Evolutionary conservation across 805 yeast genomes (phyloP).

Genomic region (Maudiozyma saulgeensis): DNA sequence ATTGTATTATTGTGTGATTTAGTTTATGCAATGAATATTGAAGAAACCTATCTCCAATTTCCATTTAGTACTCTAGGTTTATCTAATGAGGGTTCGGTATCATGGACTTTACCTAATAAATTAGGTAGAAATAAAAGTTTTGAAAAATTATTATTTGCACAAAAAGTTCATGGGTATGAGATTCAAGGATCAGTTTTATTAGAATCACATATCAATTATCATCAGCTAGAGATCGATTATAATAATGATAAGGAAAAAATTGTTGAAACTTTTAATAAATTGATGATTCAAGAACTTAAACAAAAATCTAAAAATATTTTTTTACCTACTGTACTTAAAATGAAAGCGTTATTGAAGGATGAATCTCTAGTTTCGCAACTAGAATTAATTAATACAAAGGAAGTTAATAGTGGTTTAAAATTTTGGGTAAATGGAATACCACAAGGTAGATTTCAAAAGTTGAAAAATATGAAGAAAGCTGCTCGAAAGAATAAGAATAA

Average conservation of each 20-base stretch:
- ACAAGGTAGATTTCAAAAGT: constrained; percentile 50
- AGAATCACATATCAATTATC: neutral
- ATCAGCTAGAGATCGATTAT: constrained; percentile 32
- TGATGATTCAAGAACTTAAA: constrained; percentile 34
- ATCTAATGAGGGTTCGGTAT: constrained; percentile 73
- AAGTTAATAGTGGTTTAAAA: constrained; percentile 57
- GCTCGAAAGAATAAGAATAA: neutral
- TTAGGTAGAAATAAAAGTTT: constrained; percentile 65
- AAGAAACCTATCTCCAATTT: constrained; percentile 49
- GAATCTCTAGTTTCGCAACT: constrained; percentile 25
- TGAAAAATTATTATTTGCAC: constrained; percentile 63
- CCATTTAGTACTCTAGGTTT: constrained; percentile 81
- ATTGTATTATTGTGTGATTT: constrained; percentile 69
- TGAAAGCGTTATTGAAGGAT: constrained; percentile 32
- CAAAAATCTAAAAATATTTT: constrained; percentile 30
- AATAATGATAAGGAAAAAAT: constrained; percentile 23
- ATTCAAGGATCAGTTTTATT: constrained; percentile 33
- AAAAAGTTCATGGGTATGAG: constrained; percentile 54
- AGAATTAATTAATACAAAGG: constrained; percentile 49
- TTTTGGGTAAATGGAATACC: constrained; percentile 70
- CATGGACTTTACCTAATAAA: constrained; percentile 57
- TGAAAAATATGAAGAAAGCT: constrained; percentile 43
- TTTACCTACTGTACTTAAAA: constrained; percentile 35
- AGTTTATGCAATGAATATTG: constrained; percentile 46
- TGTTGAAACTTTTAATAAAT: constrained; percentile 39